phyloP scores from a whole-genome alignment of 805 yeast species.

The Wickerhamomyces chambardii region DNA sequence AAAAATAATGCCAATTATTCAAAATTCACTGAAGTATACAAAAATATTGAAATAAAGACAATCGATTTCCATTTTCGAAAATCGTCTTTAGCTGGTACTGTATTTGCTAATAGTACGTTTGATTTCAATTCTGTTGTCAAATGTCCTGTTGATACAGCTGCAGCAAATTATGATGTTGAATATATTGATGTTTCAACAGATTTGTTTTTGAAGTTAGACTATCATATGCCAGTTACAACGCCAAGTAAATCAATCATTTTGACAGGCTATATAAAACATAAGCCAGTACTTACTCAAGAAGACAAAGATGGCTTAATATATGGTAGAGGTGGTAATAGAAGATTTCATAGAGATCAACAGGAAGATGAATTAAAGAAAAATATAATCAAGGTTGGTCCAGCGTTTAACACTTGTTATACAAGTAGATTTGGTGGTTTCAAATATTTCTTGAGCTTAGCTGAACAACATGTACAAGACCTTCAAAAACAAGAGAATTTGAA shows the following conservation, averaged over 20 bases:
- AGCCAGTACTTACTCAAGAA: conserved; percentile 50
- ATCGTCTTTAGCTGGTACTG: conserved; percentile 54
- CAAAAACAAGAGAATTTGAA: conserved; percentile 8
- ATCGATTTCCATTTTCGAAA: conserved; percentile 37
- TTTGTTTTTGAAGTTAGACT: conserved; percentile 35
- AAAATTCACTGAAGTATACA: conserved; percentile 22
- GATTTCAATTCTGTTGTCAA: conserved; percentile 18
- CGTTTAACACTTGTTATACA: conserved; percentile 32
- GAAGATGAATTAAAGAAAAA: conserved; percentile 20
- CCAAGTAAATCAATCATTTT: conserved; percentile 74
- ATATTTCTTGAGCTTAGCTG: conserved; percentile 22
- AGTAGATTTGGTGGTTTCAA: conserved; percentile 44
- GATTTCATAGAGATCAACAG: conserved; percentile 19
- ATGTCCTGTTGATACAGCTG: conserved; percentile 26
- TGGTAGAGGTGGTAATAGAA: conserved; percentile 26
- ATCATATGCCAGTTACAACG: conserved; percentile 48
- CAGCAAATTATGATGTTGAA: conserved; percentile 1
- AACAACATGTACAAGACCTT: conserved; percentile 4
- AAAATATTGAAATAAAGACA: conserved; percentile 15
- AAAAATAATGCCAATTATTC: conserved; percentile 42
- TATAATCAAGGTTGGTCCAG: conserved; percentile 37
- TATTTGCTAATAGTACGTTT: conserved; percentile 25
- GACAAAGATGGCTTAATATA: conserved; percentile 57
- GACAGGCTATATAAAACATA: conserved; percentile 66
- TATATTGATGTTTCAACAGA: conserved; percentile 32